Evolutionary conservation across 257 asterid species (phyloP).

Genomic region (Agastache rugosa): DNA sequence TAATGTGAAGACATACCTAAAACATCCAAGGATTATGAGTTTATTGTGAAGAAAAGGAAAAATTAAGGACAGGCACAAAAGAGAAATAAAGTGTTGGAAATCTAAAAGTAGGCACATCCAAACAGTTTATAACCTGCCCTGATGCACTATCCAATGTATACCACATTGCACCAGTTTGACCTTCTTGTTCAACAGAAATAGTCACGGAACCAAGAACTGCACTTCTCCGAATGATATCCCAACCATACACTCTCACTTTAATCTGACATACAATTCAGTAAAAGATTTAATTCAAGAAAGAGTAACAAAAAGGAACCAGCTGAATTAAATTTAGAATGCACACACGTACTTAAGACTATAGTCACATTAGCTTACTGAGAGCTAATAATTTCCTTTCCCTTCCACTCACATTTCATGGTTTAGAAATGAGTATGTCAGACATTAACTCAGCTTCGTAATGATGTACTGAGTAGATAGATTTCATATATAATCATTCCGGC

Average conservation of each 20-base stretch:
- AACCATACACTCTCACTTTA: conserved; percentile 78
- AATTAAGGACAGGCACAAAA: conserved; percentile 13
- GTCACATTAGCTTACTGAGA: background rate
- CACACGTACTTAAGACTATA: background rate
- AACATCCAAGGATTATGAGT: conserved; percentile 37
- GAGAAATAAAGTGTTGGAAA: conserved; percentile 10
- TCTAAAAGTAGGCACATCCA: conserved; percentile 27
- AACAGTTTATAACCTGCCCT: conserved; percentile 70
- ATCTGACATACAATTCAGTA: conserved; percentile 62
- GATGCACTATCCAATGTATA: conserved; percentile 76
- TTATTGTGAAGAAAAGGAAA: conserved; percentile 8
- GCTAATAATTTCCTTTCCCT: background rate
- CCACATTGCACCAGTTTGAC: conserved; percentile 85
- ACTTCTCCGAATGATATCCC: conserved; percentile 93
- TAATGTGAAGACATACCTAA: conserved; percentile 88
- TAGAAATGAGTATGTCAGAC: background rate
- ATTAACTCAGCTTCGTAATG: conserved; percentile 11
- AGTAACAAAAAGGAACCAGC: conserved; percentile 5
- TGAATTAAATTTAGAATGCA: conserved; percentile 11
- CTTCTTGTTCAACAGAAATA: conserved; percentile 70
- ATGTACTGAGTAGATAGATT: conserved; percentile 6
- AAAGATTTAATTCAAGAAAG: conserved; percentile 37
- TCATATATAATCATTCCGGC: background rate
- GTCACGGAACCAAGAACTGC: conserved; percentile 85
- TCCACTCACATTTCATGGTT: conserved; percentile 16